Evolutionary conservation across 2,329 filamentous ascomycete genomes (phyloP).

Genomic region (Tympanopsis confertula): DNA sequence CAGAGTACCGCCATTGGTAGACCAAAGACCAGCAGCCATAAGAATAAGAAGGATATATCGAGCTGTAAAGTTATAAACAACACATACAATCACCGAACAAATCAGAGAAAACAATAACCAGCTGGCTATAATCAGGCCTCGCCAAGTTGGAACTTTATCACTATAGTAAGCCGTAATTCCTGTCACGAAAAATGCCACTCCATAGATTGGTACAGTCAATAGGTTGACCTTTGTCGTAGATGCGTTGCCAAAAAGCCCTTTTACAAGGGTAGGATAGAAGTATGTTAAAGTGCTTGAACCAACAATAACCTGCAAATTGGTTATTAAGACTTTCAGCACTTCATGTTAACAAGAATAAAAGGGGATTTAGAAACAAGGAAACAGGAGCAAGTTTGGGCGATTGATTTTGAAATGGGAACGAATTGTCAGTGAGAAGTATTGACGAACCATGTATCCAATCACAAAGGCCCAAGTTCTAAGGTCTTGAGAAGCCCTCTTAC

Average conservation of each 20-base stretch:
- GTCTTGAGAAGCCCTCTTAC: slow-evolving; percentile 25
- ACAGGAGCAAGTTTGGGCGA: too few species aligned
- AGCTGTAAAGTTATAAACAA: slow-evolving; percentile 35
- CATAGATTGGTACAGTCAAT: slow-evolving; percentile 38
- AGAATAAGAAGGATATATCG: slow-evolving; percentile 41
- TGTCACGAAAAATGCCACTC: slow-evolving; percentile 35
- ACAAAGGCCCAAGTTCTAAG: slow-evolving; percentile 26
- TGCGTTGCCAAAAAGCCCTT: slow-evolving; percentile 30
- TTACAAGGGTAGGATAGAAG: slow-evolving; percentile 39
- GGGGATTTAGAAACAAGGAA: too few species aligned
- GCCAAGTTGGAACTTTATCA: slow-evolving; percentile 29
- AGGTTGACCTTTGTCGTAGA: slow-evolving; percentile 22
- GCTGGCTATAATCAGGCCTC: slow-evolving; percentile 32
- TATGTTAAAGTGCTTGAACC: slow-evolving; percentile 34
- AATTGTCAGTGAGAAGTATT: too few species aligned
- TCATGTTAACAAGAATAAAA: too few species aligned
- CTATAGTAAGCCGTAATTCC: slow-evolving; percentile 30
- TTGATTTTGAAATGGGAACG: too few species aligned
- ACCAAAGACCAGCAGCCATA: slow-evolving; percentile 42
- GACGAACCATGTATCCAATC: slow-evolving; percentile 25
- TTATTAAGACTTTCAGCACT: too few species aligned
- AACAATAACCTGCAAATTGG: slow-evolving; percentile 16
- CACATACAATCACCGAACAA: slow-evolving; percentile 25
- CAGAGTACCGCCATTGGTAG: slow-evolving; percentile 35
- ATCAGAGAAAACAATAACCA: slow-evolving; percentile 30